Base-by-base conservation (phyloP, 768 basidiomycete genomes). In the Sistotremastrum niveocremeum region DNA sequence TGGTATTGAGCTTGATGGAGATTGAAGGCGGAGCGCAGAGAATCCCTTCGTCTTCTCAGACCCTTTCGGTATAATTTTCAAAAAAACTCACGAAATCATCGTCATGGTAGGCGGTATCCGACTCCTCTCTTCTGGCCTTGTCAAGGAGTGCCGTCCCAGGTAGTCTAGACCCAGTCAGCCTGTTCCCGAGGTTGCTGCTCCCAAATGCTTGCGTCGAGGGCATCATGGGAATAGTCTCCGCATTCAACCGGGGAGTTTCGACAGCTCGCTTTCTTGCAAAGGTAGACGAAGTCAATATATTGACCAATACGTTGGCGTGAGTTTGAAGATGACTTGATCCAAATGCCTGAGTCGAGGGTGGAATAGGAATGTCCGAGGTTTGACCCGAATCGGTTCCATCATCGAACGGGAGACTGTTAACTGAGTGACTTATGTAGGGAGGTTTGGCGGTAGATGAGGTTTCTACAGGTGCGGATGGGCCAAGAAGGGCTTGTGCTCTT, bases 401-500 rank as follows among this genome's bases (percentile, higher is more conserved):
- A 37, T 46, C 35, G 10, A 20, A 12, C 37, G 38, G 45, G 11
- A 34, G 7, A 4, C 7, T 12, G 7, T 34, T 39, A 2, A 39
- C 4, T 4, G 28, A 4, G 20, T 7, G 38, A 35, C 12, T 20
- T 34, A 12, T 44, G 20, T 20, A 20, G 20, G 20, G 20, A 20
- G 20, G 20, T 20, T 20, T 20, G 20, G 20, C 20, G 20, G 20
- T 20, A 20, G 20, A 20, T 20, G 20, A 20, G 20, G 20, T 20
- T 20, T 20, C 20, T 20, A 20, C 20, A 6, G 29, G 32, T 12
- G 32, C n/a, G 11, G 47, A 34, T 29, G 50, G 34, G 10, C 54
- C 58, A 4, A 73, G 59, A 3, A 73, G 51, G 30, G 50, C 51
- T 9, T 54, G 61, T 11, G 70, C 72, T 51, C 57, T 65, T 45